Base-by-base conservation (phyloP, 1,284 basidiomycete species). In the Puccinia coronata region DNA sequence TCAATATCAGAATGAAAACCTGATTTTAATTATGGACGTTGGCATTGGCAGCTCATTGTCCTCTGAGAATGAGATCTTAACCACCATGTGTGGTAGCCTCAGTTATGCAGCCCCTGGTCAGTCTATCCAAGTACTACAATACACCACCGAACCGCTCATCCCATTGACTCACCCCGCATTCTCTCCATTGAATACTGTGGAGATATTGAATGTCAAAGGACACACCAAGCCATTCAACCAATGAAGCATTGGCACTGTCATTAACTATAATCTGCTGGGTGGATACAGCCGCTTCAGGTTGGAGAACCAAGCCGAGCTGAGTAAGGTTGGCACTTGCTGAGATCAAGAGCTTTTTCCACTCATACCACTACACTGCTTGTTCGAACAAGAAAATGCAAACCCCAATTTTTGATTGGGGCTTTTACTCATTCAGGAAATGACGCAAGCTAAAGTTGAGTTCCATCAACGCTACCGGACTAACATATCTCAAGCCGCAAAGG, bases 191-290 rank as follows among this genome's bases (percentile, higher is more conserved):
- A 65, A 49, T n/a, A 20, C 74, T 2, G 86, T 86, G 36, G 96
- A 99, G 86, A 93, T 99, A 6, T 88, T 98, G 36, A 90, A 89
- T 82, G 91, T 92, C 84, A 87, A 89, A 55, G 94, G 94, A 0
- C 95, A 99, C 85, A 92, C 95, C 49, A 94, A 94, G 86, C 91
- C 93, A 8, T 95, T 98, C 14, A 96, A 98, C 86, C 87, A 96
- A 57, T 98, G 96, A 96, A 92, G 92, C 72, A 92, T 92, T 14
- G 96, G 96, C 92, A n/a, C n/a, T n/a, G 91, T 98, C 83, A 97
- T 99, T 84, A 93, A 95, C 18, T 99, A 97, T 76, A 87, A 86
- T 23, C 84, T 88, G 82, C 89, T 97, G 0, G 96, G 95, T 84
- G 95, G 95, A 2, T 97, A 97, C 87, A 91, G 92, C 0, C 97